Base-by-base conservation (phyloP, 2,329 filamentous ascomycete genomes). In the Fusarium poae region DNA sequence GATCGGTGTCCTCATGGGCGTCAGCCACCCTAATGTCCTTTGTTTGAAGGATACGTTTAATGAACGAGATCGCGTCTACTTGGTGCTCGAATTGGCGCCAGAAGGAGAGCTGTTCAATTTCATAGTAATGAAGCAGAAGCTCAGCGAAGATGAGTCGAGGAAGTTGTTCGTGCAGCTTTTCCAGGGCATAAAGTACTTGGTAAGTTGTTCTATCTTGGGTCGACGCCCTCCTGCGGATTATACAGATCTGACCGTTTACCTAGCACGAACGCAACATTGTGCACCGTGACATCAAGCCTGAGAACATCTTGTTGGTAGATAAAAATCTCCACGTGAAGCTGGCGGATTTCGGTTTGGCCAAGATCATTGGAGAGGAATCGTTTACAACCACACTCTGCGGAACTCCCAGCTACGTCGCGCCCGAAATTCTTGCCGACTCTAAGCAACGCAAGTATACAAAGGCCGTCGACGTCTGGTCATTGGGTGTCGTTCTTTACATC, bases 401-500 rank as follows among this genome's bases (percentile, higher is more conserved):
- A 67, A 99, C 96, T n/a, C 96, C 95, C 8, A 96, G 92, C 79
- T 97, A 99, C 77, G 95, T 98, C 64, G 96, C 97, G 2, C 96
- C 96, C 1, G 96, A 99, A 78, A 97, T 99, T 59, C 84, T 99
- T 6, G 91, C 94, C 75, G 92, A 94, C 67, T 89, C 88, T 20
- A 91, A 89, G 74, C 88, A 93, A 65, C 90, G 96, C 70, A 92
- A 92, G 76, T 99, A 99, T 81, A 97, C 94, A 56, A 93, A 94
- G 75, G 94, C 94, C 5, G 96, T 99, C 12, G 96, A 99, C 77
- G 86, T 98, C 42, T 98, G 96, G 96, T 97, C 94, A 2, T 85
- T 98, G 1, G 96, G 96, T n/a, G 96, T 99, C 5, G 95, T 99
- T 5, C 85, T 99, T 25, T 99, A 98, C 80, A 98, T 98, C 73